phyloP scores from a whole-genome alignment of 352 stramenopile species.

The Peronospora tabacina region DNA sequence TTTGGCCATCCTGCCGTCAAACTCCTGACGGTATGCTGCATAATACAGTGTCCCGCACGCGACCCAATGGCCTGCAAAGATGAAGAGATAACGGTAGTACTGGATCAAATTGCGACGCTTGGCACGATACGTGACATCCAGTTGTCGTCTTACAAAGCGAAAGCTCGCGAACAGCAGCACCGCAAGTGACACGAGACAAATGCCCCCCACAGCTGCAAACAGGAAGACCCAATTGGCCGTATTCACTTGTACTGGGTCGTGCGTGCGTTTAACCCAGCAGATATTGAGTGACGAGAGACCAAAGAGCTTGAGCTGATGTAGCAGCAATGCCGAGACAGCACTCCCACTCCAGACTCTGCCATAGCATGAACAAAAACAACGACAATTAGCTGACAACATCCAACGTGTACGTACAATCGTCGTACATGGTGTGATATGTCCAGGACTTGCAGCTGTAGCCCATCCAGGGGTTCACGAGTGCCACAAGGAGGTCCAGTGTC shows the following conservation, averaged over 20 bases:
- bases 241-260: conserved; percentile 38
- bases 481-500: conserved; percentile 72
- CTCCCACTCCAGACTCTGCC: conserved; percentile 68
- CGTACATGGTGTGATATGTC: conserved; percentile 75
- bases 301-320: conserved; percentile 56
- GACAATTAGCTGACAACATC: background rate
- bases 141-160: conserved; percentile 70
- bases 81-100: conserved; percentile 80
- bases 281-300: conserved; percentile 66
- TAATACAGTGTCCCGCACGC: conserved; percentile 68
- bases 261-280: conserved; percentile 66
- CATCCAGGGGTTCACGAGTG: conserved; percentile 85
- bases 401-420: background rate
- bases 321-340: conserved; percentile 43
- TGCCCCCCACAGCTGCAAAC: conserved; percentile 45
- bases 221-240: conserved; percentile 56
- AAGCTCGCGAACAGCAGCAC: conserved; percentile 81
- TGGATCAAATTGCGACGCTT: conserved; percentile 78
- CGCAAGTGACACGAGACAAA: conserved; percentile 50
- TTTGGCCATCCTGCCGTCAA: conserved; percentile 48
- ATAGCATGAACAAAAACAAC: background rate
- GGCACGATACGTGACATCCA: conserved; percentile 79
- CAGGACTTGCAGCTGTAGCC: conserved; percentile 81
- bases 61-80: conserved; percentile 65
- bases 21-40: conserved; percentile 54